Evolutionary conservation across 768 basidiomycete genomes (phyloP), one percentile per base, ranked within the genome.

Genomic region (Amanita exitialis): DNA sequence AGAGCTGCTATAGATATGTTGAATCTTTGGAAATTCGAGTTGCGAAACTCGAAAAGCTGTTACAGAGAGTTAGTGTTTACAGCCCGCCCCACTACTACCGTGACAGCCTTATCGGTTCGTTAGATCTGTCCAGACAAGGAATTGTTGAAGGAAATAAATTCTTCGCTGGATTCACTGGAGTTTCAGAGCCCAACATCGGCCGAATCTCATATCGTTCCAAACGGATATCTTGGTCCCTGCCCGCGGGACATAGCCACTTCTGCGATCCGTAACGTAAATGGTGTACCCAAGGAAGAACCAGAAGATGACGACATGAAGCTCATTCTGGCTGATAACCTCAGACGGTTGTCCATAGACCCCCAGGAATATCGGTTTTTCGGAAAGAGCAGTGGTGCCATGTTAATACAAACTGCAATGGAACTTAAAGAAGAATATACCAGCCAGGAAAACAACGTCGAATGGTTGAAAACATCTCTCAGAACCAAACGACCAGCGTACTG

Each of bases 61-160:
- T 83, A 15, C 64, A 60, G 43, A 64, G 61, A 55, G 73, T 74
- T 41, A 52, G 66, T 59, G 12, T 38, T 4, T 35, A 16, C 25
- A 28, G 43, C 36, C 16, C 39, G n/a, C 13, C 45, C 10, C 15
- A n/a, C 9, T 4, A 28, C 4, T 3, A 5, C 21, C 16, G 3
- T 38, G 23, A 13, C 25, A 34, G 32, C 38, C 38, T 34, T 43
- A 28, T 13, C 10, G n/a, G 37, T 27, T 44, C n/a, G 18, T 20
- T 52, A 86, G 84, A 68, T 87, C 41, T 80, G 77, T 57, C 83
- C 84, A 10, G 79, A 84, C 45, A 76, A 77, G 41, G 76, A 80
- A 48, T 71, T 83, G 28, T 70, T 79, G 18, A 73, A 72, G 51
- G 79, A 85, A 56, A 65, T 86, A 8, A 79, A 67, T 16, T 56